Conservation (phyloP, 163 green algal genomes). For the Scenedesmus sp. region DNA sequence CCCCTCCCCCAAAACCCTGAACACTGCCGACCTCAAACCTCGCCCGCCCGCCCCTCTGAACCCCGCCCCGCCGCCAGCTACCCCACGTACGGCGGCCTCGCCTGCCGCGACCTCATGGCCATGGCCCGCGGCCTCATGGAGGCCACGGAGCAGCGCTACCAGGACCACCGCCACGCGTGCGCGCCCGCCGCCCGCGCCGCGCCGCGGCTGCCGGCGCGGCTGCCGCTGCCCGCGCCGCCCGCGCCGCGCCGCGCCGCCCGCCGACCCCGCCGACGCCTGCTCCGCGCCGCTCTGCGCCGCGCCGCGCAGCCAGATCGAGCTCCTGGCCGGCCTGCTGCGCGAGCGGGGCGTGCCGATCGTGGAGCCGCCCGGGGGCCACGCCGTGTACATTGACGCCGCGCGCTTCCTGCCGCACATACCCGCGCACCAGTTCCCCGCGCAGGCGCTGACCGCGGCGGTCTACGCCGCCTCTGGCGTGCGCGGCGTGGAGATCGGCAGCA, state of each 20-base stretch:
- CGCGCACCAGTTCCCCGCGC: slow-evolving; percentile 43
- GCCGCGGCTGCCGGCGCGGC: no score
- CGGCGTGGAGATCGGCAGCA: slow-evolving; percentile 46
- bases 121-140: slow-evolving; percentile 43
- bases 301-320: slow-evolving; percentile 42
- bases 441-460: slow-evolving; percentile 43
- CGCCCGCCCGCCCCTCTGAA: no score
- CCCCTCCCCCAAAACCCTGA: not conserved
- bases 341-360: slow-evolving; percentile 44
- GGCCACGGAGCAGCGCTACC: slow-evolving; percentile 39
- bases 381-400: slow-evolving; percentile 43
- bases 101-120: slow-evolving; percentile 42
- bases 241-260: no score
- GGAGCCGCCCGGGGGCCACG: slow-evolving; percentile 41
- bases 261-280: no score
- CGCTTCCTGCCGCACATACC: slow-evolving; percentile 47
- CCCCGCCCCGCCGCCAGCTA: slow-evolving; percentile 1
- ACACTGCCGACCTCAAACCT: not conserved
- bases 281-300: no score
- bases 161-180: slow-evolving; percentile 43
- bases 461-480: slow-evolving; percentile 39
- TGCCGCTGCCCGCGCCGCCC: no score
- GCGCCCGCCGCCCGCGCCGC: no score
- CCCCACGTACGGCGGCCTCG: slow-evolving; percentile 42
- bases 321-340: slow-evolving; percentile 41